Evolutionary conservation across 179 eudicot genomes (phyloP).

Genomic region (Vitellaria paradoxa): DNA sequence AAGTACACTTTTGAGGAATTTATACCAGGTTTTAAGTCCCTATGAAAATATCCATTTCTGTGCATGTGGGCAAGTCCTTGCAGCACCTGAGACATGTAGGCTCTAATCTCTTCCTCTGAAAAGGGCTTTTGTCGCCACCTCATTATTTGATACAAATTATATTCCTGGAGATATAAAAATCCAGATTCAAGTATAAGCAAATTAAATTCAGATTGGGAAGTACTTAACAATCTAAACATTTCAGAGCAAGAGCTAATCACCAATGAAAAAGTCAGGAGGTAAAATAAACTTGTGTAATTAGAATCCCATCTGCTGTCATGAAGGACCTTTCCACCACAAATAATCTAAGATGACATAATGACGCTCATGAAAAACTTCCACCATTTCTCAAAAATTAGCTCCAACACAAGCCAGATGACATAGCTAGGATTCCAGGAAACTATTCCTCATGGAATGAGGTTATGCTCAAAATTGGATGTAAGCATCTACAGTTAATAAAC

Average conservation of each 20-base stretch:
- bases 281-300: neutral
- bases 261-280: neutral
- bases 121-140: constrained; percentile 67
- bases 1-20: constrained; percentile 5
- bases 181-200: constrained; percentile 14
- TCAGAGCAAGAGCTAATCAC: neutral
- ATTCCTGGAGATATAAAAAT: constrained; percentile 46
- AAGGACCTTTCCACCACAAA: neutral
- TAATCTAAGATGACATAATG: too few relatives aligned
- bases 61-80: constrained; percentile 92
- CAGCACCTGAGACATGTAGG: constrained; percentile 66
- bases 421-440: neutral
- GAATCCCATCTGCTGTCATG: neutral
- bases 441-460: neutral
- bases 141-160: constrained; percentile 84
- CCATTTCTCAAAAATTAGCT: neutral
- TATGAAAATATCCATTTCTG: constrained; percentile 82
- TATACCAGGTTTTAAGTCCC: constrained; percentile 95
- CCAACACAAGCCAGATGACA: neutral
- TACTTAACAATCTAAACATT: neutral
- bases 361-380: neutral
- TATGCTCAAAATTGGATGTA: neutral
- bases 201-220: neutral
- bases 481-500: neutral
- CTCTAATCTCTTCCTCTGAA: constrained; percentile 79